phyloP scores from a whole-genome alignment of 257 asterid species.

The Haberlea rhodopensis region DNA sequence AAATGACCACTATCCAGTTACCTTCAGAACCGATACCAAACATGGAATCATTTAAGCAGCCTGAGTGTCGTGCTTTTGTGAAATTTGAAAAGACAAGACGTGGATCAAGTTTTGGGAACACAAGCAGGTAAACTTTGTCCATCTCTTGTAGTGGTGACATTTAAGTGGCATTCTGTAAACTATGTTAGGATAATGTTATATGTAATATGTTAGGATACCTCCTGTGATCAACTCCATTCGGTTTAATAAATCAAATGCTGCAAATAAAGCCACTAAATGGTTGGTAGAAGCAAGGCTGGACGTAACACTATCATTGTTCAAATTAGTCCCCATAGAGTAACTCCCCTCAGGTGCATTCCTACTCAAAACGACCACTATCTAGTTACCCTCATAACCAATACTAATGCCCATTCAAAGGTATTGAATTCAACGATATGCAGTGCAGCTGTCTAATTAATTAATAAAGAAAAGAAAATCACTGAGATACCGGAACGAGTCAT shows the following conservation, averaged over 20 bases:
- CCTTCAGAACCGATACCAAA: conserved; percentile 67
- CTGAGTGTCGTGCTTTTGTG: conserved; percentile 59
- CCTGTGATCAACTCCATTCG: too few relatives aligned
- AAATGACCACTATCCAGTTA: conserved; percentile 69
- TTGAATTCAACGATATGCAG: too few relatives aligned
- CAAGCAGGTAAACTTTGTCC: conserved; percentile 82
- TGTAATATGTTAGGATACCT: too few relatives aligned
- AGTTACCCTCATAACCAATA: conserved; percentile 56
- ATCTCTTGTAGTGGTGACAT: conserved; percentile 76
- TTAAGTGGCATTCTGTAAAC: conserved; percentile 62
- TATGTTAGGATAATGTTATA: too few relatives aligned
- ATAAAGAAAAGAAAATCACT: too few relatives aligned
- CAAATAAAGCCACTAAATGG: conserved; percentile 25
- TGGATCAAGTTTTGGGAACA: conserved; percentile 60
- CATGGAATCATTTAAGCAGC: conserved; percentile 51
- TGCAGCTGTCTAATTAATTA: too few relatives aligned
- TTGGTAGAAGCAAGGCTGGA: conserved; percentile 25
- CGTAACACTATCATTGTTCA: conserved; percentile 38
- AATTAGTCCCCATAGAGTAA: conserved; percentile 38
- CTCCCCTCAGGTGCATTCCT: conserved; percentile 66
- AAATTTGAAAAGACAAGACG: conserved; percentile 64
- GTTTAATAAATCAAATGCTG: conserved; percentile 34
- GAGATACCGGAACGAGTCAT: too few relatives aligned
- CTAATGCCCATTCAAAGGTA: conserved; percentile 78
- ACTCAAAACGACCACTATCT: conserved; percentile 77